phyloP scores from a whole-genome alignment of 768 basidiomycete genomes.

The Boletus pseudopeckii region DNA sequence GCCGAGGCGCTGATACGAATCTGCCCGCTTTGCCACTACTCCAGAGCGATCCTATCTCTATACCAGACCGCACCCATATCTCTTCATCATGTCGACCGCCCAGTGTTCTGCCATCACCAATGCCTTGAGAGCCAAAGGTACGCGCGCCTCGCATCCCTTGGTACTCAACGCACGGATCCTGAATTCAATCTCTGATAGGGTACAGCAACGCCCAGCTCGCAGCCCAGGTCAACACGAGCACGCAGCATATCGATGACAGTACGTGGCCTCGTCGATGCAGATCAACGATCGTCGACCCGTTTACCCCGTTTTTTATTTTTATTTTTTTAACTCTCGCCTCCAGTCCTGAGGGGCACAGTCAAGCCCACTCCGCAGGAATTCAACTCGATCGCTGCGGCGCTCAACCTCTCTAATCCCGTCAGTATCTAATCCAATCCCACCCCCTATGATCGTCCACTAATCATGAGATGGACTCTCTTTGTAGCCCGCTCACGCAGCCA shows the following conservation, averaged over 20 bases:
- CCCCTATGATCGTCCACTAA: neutral
- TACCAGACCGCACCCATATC: conserved; percentile 32
- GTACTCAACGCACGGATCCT: neutral
- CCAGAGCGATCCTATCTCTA: neutral
- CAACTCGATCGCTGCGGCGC: conserved; percentile 39
- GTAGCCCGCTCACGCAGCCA: neutral
- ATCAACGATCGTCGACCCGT: neutral
- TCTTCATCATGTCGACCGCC: conserved; percentile 36
- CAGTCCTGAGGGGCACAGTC: conserved; percentile 47
- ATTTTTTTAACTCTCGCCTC: neutral
- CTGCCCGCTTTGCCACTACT: conserved; percentile 3
- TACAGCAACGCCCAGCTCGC: conserved; percentile 39
- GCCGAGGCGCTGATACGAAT: conserved; percentile 1
- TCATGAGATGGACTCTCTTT: neutral
- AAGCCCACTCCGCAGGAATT: conserved; percentile 51
- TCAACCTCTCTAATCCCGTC: conserved; percentile 41
- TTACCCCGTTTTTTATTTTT: neutral
- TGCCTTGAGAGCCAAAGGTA: conserved; percentile 51
- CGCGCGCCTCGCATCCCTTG: neutral
- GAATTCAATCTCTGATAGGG: conserved; percentile 3
- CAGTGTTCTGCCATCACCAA: conserved; percentile 56
- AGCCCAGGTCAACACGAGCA: conserved; percentile 35
- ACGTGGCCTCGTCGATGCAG: conserved; percentile 16
- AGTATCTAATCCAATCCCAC: neutral
- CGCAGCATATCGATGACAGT: conserved; percentile 56